These are phyloP conservation scores for Rhinocladiella mackenziei DNA, from an alignment of 2,329 filamentous ascomycete species.

Conservation along the genomic window DNA sequence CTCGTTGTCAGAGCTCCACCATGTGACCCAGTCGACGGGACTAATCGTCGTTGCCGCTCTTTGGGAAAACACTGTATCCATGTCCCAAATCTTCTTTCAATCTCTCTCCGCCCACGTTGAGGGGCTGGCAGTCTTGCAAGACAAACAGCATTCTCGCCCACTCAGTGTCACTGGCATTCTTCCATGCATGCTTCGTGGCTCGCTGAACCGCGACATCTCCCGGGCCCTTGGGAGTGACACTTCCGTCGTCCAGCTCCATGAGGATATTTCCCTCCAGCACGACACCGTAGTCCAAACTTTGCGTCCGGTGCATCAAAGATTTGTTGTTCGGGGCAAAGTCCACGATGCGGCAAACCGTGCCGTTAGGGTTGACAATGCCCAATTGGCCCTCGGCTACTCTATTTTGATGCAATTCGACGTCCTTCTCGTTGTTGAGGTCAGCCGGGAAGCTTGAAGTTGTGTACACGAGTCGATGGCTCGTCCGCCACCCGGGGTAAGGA, in stretches of 20 bases:
- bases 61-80: constrained; percentile 3
- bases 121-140: constrained; percentile 36
- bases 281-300: constrained; percentile 52
- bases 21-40: no score
- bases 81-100: constrained; percentile 6
- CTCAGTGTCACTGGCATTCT: constrained; percentile 46
- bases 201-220: constrained; percentile 55
- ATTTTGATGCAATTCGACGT: constrained; percentile 5
- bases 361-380: constrained; percentile 37
- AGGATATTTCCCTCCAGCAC: constrained; percentile 52
- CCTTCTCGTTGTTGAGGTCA: constrained; percentile 6
- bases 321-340: constrained; percentile 44
- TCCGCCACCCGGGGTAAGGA: no score
- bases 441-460: not conserved
- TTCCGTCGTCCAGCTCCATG: constrained; percentile 50
- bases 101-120: constrained; percentile 13
- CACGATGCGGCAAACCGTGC: constrained; percentile 46
- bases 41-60: constrained; percentile 8
- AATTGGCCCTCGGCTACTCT: constrained; percentile 26
- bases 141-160: constrained; percentile 49
- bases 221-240: constrained; percentile 41
- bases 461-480: no score
- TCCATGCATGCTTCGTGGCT: constrained; percentile 50
- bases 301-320: constrained; percentile 51
- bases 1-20: no score